phyloP scores from a whole-genome alignment of 768 basidiomycete species.

The Dentipellis fragilis region DNA sequence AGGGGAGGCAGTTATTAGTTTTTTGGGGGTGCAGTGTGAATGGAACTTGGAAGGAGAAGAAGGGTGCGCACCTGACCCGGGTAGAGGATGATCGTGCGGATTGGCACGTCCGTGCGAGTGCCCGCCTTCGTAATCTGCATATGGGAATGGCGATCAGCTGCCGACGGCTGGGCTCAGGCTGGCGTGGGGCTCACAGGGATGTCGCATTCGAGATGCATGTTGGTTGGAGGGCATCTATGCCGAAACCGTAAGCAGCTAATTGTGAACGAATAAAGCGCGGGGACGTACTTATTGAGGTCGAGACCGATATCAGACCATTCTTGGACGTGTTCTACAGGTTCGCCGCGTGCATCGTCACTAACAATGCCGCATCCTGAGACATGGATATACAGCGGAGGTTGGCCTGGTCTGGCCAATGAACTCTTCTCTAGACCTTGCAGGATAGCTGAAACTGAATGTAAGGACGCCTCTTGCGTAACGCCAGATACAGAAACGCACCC shows the following conservation, averaged over 20 bases:
- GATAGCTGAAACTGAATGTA: constrained; percentile 18
- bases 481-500: constrained; percentile 14
- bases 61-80: constrained; percentile 21
- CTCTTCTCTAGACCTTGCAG: constrained; percentile 29
- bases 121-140: constrained; percentile 29
- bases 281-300: constrained; percentile 18
- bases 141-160: background rate
- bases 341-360: constrained; percentile 31
- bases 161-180: too few relatives aligned
- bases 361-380: constrained; percentile 31
- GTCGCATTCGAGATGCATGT: constrained; percentile 24
- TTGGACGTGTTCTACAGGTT: constrained; percentile 22
- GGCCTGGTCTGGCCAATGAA: constrained; percentile 24
- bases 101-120: constrained; percentile 26
- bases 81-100: constrained; percentile 34
- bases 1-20: too few relatives aligned
- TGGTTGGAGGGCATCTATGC: constrained; percentile 19
- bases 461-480: background rate
- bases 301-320: constrained; percentile 30
- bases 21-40: too few relatives aligned
- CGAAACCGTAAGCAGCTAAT: background rate
- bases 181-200: constrained; percentile 15
- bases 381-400: constrained; percentile 34
- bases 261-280: background rate
- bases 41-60: too few relatives aligned